These are phyloP conservation scores for Nicotiana sylvestris DNA, from an alignment of 257 asterid genomes.

Conservation along the genomic window DNA sequence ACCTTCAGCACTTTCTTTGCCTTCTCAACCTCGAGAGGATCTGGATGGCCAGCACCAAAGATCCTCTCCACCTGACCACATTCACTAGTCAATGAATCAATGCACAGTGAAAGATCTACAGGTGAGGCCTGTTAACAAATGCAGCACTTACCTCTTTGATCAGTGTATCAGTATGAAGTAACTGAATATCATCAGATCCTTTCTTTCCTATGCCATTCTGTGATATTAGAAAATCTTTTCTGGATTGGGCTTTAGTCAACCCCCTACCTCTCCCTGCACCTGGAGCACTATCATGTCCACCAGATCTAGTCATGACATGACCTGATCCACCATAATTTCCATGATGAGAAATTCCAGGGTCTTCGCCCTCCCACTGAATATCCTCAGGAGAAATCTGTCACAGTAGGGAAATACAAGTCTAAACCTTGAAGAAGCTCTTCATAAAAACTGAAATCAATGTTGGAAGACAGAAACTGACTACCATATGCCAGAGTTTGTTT, in stretches of 20 bases:
- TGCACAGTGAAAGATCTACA: not conserved
- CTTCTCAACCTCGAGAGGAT: conserved; percentile 73
- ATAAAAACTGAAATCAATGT: conserved; percentile 2
- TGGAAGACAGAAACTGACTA: not conserved
- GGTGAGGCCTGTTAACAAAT: not conserved
- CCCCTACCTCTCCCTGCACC: conserved; percentile 89
- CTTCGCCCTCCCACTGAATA: conserved; percentile 86
- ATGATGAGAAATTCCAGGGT: conserved; percentile 63
- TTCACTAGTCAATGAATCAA: conserved; percentile 16
- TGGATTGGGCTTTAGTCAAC: conserved; percentile 57
- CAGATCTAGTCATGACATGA: conserved; percentile 54
- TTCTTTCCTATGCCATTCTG: conserved; percentile 74
- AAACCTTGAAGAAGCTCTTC: conserved; percentile 1
- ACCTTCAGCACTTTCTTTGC: conserved; percentile 91
- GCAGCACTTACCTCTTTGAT: conserved; percentile 64
- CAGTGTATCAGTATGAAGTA: conserved; percentile 78
- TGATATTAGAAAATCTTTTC: conserved; percentile 66
- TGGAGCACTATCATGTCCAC: conserved; percentile 57
- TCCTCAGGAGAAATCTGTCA: conserved; percentile 81
- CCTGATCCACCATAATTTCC: conserved; percentile 68
- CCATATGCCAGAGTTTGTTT: not conserved
- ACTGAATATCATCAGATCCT: conserved; percentile 64
- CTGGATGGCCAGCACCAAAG: conserved; percentile 59
- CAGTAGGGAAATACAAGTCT: not conserved
- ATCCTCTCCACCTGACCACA: conserved; percentile 75